A percentile compares a stretch with the other conserved stretches of the same genome.
phyloP scores from a whole-genome alignment of 352 stramenopile genomes.

The Globisporangium canariense region DNA sequence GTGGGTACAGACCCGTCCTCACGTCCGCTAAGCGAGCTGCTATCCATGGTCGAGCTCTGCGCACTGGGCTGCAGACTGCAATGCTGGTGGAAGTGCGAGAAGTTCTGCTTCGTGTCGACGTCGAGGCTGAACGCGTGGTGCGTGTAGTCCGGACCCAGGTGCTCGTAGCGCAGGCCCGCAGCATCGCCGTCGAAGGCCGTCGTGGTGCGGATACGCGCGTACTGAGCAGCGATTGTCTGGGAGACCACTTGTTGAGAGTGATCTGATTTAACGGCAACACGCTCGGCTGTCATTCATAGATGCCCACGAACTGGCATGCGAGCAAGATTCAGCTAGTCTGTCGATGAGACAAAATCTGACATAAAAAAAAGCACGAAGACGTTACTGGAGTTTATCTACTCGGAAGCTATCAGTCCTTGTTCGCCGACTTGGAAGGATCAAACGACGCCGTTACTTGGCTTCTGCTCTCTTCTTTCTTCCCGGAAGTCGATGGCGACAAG shows the following conservation, averaged over 20 bases:
- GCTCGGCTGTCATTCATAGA: too few species aligned
- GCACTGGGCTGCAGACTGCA: neutral
- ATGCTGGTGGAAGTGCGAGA: constrained; percentile 1
- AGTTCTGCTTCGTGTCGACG: neutral
- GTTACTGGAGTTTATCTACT: neutral
- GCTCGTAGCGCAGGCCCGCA: neutral
- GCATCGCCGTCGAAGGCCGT: neutral
- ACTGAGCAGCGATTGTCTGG: neutral
- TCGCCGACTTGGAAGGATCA: neutral
- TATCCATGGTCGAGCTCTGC: neutral
- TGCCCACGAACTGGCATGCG: too few species aligned
- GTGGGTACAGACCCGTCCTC: neutral
- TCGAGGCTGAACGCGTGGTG: neutral
- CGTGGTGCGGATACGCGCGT: neutral
- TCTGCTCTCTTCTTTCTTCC: constrained; percentile 8
- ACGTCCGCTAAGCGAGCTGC: neutral
- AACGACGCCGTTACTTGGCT: neutral
- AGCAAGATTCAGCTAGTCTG: too few species aligned
- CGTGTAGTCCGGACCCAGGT: neutral
- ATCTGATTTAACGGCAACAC: too few species aligned
- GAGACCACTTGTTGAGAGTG: neutral
- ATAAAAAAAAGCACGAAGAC: neutral
- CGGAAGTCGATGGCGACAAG: constrained; percentile 66
- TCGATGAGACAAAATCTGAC: neutral
- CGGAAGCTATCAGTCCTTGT: neutral